Evolutionary conservation across 768 basidiomycete genomes (phyloP), one percentile per base, ranked within the genome.

Genomic region (Russula sp.): DNA sequence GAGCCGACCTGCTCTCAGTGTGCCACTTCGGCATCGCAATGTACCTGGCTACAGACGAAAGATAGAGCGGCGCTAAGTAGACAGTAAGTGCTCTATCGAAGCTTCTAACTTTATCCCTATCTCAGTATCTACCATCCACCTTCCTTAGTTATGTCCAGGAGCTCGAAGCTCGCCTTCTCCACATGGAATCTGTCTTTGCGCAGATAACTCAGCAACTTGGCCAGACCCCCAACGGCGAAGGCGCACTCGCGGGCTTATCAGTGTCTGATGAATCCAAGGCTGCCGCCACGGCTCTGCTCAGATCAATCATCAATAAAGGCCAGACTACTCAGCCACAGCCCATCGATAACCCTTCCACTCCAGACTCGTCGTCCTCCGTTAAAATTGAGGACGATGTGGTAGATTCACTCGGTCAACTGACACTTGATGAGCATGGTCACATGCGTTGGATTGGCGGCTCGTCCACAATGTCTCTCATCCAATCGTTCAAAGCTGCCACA

Each of bases 401-500:
- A 70, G 91, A 93, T 72, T 86, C 88, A 16, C 87, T 94, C 70
- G 92, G 91, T 20, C 91, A 93, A 72, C 82, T 94, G 57, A 90
- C 92, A 32, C 79, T 94, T 45, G 91, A 94, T 69, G 92, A 93
- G 71, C 88, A 92, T 67, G 91, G 91, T 37, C 90, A 92, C 73
- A 85, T 90, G 82, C 84, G 91, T 63, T 94, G 91, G 91, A 93
- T 94, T 68, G 91, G 91, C 47, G 89, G 91, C 57, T 93, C 92
- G 5, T 93, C 91, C 16, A 91, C 91, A 22, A 92, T 94, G 91
- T 90, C 91, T 6, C 81, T 94, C 68, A 91, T 94, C 53, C 91
- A 93, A 71, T 91, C 90, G 5, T 93, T 94, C 78, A 84, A 83
- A 65, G 84, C 87, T 50, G 75, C 87, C 66, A 90, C 88, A 27